Conservation (phyloP, 2,329 filamentous ascomycete species). For the Sporothrix curviconia region DNA sequence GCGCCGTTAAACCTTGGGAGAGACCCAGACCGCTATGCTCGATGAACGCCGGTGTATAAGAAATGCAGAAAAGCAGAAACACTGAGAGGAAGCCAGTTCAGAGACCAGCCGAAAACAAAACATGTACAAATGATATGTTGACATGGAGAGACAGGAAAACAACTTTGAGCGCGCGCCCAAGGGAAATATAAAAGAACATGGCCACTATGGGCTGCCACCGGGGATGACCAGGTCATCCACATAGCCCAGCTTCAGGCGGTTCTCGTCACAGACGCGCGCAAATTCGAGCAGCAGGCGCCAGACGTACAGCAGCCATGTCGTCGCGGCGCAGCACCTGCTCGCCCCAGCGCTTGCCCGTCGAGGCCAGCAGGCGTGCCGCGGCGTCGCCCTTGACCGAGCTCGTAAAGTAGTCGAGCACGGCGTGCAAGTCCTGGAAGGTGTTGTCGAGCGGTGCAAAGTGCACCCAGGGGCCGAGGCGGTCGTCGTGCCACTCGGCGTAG, state of each 20-base stretch:
- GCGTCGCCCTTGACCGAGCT: conserved; percentile 44
- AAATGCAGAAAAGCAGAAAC: neutral
- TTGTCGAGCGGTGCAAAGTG: conserved; percentile 70
- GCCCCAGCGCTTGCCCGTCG: conserved; percentile 54
- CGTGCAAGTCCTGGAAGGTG: conserved; percentile 59
- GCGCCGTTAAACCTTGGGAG: neutral
- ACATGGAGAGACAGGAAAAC: neutral
- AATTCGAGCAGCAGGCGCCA: conserved; percentile 55
- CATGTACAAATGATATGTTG: no score
- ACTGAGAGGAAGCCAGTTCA: neutral
- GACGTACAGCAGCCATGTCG: conserved; percentile 61
- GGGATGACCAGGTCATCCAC: conserved; percentile 33
- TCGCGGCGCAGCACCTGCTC: conserved; percentile 54
- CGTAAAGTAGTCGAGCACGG: conserved; percentile 56
- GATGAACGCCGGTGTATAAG: no score
- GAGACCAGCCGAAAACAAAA: neutral
- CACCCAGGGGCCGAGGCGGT: conserved; percentile 60
- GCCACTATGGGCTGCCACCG: neutral
- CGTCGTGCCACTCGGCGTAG: conserved; percentile 70
- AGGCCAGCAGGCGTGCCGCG: conserved; percentile 54
- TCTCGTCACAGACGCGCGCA: conserved; percentile 43
- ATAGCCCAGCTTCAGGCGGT: conserved; percentile 37
- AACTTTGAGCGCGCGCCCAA: no score
- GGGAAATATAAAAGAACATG: neutral
- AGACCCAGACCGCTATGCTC: no score